phyloP scores from a whole-genome alignment of 768 basidiomycete genomes.

The Pleurotus cornucopiae region DNA sequence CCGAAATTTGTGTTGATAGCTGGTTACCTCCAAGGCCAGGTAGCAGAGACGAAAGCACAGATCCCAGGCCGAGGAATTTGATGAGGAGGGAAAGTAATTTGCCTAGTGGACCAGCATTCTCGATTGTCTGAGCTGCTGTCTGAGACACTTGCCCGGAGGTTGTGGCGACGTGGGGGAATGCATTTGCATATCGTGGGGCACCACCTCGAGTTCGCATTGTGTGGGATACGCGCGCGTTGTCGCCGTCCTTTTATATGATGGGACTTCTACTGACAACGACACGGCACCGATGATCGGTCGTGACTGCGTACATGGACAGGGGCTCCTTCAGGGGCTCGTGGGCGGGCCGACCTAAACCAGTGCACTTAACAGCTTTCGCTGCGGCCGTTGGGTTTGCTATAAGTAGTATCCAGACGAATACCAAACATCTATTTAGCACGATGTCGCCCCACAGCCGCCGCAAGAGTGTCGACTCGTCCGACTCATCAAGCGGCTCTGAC shows the following conservation, averaged over 20 bases:
- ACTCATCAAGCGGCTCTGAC: slow-evolving; percentile 19
- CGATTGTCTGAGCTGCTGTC: no score
- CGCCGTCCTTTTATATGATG: no score
- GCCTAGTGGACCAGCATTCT: no score
- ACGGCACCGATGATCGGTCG: no score
- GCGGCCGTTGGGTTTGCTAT: background rate
- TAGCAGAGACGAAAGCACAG: background rate
- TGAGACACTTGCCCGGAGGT: no score
- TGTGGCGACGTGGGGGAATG: no score
- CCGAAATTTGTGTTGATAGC: slow-evolving; percentile 1
- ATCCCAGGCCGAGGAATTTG: background rate
- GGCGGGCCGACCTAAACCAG: background rate
- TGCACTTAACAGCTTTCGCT: slow-evolving; percentile 2
- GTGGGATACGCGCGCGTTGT: no score
- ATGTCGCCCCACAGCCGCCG: slow-evolving; percentile 15
- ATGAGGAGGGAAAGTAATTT: background rate
- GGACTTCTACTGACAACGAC: no score
- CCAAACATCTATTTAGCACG: background rate
- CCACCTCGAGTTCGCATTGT: no score
- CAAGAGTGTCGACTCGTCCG: slow-evolving; percentile 26
- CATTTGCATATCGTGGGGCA: no score
- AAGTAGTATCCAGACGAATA: background rate
- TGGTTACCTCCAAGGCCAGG: background rate
- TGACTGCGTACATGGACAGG: no score
- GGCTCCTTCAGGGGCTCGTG: no score